A percentile compares a stretch with the other conserved stretches of the same genome.
Conservation (phyloP, 2,329 filamentous ascomycete genomes). For the Pseudogymnoascus destructans region DNA sequence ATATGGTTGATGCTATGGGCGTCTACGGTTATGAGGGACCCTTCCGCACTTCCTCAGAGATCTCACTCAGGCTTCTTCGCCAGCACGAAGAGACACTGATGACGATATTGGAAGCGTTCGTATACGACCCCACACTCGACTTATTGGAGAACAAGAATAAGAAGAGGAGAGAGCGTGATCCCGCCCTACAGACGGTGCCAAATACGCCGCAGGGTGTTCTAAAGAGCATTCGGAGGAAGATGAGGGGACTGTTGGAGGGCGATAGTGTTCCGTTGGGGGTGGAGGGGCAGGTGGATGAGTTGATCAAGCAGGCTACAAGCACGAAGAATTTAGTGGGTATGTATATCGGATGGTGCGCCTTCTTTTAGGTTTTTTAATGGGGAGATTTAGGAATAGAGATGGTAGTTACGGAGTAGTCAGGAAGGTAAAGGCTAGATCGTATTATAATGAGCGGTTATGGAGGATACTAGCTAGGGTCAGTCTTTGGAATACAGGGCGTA, state of each 20-base stretch:
- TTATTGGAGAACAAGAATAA: conserved; percentile 58
- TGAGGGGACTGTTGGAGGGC: conserved; percentile 68
- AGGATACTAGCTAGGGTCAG: too few relatives aligned
- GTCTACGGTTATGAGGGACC: conserved; percentile 88
- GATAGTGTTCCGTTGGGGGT: conserved; percentile 90
- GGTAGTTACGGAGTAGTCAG: too few relatives aligned
- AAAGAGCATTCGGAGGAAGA: conserved; percentile 76
- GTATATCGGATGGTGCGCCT: conserved; percentile 92
- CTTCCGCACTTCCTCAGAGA: conserved; percentile 79
- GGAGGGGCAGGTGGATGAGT: conserved; percentile 91
- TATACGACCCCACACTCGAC: conserved; percentile 93
- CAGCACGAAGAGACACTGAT: conserved; percentile 94
- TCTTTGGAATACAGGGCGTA: too few relatives aligned
- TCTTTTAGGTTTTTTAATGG: conserved; percentile 41
- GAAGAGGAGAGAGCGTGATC: conserved; percentile 26
- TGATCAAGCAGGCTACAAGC: conserved; percentile 78
- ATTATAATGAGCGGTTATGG: too few relatives aligned
- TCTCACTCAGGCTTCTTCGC: conserved; percentile 70
- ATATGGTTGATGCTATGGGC: conserved; percentile 97
- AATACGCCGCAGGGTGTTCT: conserved; percentile 69
- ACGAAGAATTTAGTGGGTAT: conserved; percentile 71
- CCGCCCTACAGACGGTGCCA: conserved; percentile 33
- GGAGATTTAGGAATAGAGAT: too few relatives aligned
- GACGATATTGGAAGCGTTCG: conserved; percentile 92
- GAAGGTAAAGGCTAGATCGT: too few relatives aligned